phyloP scores from a whole-genome alignment of 768 basidiomycete species.

The Phlebiopsis flavidoalba region DNA sequence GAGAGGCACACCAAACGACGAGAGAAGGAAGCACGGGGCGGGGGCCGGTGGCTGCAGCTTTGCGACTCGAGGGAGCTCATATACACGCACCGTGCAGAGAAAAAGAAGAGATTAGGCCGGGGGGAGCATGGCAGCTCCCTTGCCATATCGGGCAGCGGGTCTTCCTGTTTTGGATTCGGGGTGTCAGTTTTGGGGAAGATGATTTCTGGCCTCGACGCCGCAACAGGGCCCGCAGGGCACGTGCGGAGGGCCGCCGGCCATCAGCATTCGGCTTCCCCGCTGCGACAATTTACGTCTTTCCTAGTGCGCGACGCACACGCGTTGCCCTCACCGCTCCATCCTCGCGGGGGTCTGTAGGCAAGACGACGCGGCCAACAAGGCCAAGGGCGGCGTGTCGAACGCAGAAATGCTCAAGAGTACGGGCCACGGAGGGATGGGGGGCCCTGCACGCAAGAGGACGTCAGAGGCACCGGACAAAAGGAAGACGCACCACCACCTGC shows the following conservation, averaged over 20 bases:
- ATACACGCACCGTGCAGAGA: neutral
- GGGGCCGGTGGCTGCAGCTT: neutral
- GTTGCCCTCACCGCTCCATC: too few relatives aligned
- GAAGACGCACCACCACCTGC: too few relatives aligned
- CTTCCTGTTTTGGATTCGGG: neutral
- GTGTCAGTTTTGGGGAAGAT: neutral
- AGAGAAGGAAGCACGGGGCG: slow-evolving; percentile 1
- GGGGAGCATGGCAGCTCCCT: neutral
- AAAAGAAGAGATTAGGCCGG: neutral
- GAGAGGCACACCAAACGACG: neutral
- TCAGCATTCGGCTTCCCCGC: neutral
- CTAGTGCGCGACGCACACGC: too few relatives aligned
- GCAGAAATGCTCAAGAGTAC: too few relatives aligned
- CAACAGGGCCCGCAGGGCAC: too few relatives aligned
- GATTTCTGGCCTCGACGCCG: too few relatives aligned
- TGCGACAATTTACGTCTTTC: too few relatives aligned
- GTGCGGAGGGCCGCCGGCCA: neutral
- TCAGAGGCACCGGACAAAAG: too few relatives aligned
- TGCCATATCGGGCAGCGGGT: neutral
- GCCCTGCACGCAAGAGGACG: too few relatives aligned
- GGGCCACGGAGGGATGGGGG: too few relatives aligned
- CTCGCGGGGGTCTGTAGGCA: too few relatives aligned
- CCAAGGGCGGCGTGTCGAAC: neutral
- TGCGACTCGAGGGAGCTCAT: neutral
- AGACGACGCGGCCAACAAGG: neutral